These are phyloP conservation scores for Didymella arachidicola DNA, from an alignment of 2,329 filamentous ascomycete species.

Conservation along the genomic window DNA sequence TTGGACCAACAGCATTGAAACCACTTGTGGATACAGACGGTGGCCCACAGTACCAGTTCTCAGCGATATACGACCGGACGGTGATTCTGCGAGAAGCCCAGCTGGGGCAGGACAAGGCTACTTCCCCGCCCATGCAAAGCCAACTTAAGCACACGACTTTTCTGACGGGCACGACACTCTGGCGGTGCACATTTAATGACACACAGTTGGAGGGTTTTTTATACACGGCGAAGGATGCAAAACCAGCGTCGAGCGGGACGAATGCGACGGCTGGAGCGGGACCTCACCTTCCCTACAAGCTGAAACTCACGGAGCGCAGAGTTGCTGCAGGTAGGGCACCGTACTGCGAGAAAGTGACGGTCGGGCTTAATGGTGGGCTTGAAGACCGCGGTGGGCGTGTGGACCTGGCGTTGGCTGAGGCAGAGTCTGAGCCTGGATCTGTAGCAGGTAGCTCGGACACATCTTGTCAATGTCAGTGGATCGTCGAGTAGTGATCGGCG, in stretches of 20 bases:
- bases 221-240: constrained; percentile 13
- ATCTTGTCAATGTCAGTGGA: constrained; percentile 18
- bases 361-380: neutral
- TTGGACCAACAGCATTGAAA: constrained; percentile 24
- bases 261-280: neutral
- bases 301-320: constrained; percentile 36
- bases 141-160: constrained; percentile 17
- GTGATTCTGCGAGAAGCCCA: constrained; percentile 32
- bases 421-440: neutral
- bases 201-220: constrained; percentile 38
- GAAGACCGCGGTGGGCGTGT: neutral
- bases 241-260: neutral
- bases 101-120: constrained; percentile 11
- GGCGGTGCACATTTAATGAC: constrained; percentile 41
- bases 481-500: constrained; percentile 5
- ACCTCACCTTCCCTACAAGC: constrained; percentile 29
- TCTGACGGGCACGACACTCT: constrained; percentile 28
- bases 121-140: neutral
- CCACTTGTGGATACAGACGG: neutral
- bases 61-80: constrained; percentile 33
- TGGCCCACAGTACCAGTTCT: constrained; percentile 32
- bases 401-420: neutral
- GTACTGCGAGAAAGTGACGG: constrained; percentile 32
- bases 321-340: constrained; percentile 26
- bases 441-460: constrained; percentile 1